Evolutionary conservation across 495 filamentous ascomycete genomes (phyloP), one percentile per base, ranked within the genome.

Genomic region (Aspergillus biplanus): DNA sequence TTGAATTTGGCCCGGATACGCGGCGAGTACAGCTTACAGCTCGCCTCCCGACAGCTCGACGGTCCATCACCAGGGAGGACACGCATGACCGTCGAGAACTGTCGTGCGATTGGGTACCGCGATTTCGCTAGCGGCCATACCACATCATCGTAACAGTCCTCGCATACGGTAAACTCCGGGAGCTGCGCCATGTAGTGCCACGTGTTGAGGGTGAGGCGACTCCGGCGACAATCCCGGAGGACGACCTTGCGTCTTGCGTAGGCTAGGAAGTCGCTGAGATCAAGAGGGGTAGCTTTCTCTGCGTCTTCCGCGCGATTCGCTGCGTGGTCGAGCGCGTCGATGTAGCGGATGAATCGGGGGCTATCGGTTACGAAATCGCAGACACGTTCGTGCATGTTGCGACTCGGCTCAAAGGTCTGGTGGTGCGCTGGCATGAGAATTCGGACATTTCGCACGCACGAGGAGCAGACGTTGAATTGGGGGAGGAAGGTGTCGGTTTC

Each of bases 21-120:
- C 9, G 81, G 74, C n/a, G 87, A 90, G 64, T 90, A 93, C 7
- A 93, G 75, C 73, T 91, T 89, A 67, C 91, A 95, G 18, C 81
- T 82, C 0, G 82, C 85, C 39, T 85, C 75, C 5, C 81, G 75
- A 21, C 72, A 73, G 5, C 70, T 71, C 58, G 82, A 76, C 33
- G 79, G 76, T 21, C 71, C 73, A 56, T 83, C 77, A 34, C 81
- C 76, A 2, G 80, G 80, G 7, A 82, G 72, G 1, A 78, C 68
- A 32, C 80, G 78, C 65, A 78, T 69, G 5, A 75, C 72, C 5
- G 72, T 71, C 15, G 75, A 81, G 67, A 92, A 87, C 61, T 82
- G 79, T 1, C 78, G 73, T 0, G 89, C 86, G 21, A 93, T 74
- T 0, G 81, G 74, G 35, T 78, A 77, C 32, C 78, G 71, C 2